Base-by-base conservation (phyloP, 2,329 filamentous ascomycete genomes). In the Colletotrichum echinochloae region DNA sequence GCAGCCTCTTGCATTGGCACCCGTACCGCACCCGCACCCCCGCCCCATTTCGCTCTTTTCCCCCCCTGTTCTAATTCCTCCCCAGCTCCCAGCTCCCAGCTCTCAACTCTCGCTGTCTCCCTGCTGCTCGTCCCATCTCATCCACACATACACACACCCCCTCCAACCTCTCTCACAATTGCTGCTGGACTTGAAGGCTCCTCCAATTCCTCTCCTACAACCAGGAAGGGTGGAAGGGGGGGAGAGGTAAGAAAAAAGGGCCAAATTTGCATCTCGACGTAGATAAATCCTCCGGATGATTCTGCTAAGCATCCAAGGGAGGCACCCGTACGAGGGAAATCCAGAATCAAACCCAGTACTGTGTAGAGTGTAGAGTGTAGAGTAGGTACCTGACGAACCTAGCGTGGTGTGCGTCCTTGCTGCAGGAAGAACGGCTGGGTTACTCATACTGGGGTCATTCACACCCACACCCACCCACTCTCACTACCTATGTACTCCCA, bases 241-340 rank as follows among this genome's bases (percentile, higher is more conserved):
- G 9, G 9, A 12, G 35, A n/a, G n/a, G n/a, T n/a, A n/a, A 52
- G 9, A 12, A 26, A 35, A 33, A 48, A 60, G 20, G 20, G 57
- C 41, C 57, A 49, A 60, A 60, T 41, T 41, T 60, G 57, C n/a
- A 60, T 44, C 57, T 37, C 23, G 26, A 49, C 44, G 44, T 60
- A 37, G 57, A 30, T 60, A 49, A 30, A 16, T 44, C 18, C 37
- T 26, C 5, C 3, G 16, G 26, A 16, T 44, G n/a, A 23, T 11
- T 28, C 23, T 12, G 3, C 14, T 16, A n/a, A 37, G 26, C 30
- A 33, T 20, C 18, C 16, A 18, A 11, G 16, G 14, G 16, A 52
- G 14, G 26, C 30, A 33, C 28, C 23, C 11, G 2, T 39, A 39
- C 37, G 37, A 9, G 2, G 9, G 2, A 35, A 39, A 39, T 11